Conservation (phyloP, 768 basidiomycete species). For the Erythrobasidium yunnanense region DNA sequence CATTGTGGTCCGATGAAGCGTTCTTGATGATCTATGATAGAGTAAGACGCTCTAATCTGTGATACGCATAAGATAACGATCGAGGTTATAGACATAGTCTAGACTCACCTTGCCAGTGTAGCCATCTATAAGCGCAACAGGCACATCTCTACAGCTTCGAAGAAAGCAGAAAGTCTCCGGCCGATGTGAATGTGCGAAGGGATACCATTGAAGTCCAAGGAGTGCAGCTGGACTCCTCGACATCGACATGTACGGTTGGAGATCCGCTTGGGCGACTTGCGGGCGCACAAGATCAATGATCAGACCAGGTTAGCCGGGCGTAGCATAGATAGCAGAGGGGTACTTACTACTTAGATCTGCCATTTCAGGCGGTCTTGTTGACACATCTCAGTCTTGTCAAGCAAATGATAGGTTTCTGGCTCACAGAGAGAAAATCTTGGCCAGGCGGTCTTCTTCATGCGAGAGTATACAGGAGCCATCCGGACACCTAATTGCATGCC, state of each 20-base stretch:
- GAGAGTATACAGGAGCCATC: constrained; percentile 61
- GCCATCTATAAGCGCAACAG: constrained; percentile 74
- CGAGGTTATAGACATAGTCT: background rate
- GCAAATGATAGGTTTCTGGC: constrained; percentile 32
- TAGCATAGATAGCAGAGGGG: background rate
- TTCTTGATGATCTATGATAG: constrained; percentile 87
- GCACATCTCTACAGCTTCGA: constrained; percentile 69
- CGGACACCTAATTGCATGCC: constrained; percentile 51
- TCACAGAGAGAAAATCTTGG: constrained; percentile 52
- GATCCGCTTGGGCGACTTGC: background rate
- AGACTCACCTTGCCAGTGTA: constrained; percentile 55
- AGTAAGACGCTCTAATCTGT: constrained; percentile 81
- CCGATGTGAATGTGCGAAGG: constrained; percentile 53
- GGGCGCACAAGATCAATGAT: background rate
- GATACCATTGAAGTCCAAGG: constrained; percentile 75
- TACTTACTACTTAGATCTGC: background rate
- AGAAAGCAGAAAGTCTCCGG: constrained; percentile 69
- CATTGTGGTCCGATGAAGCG: constrained; percentile 76
- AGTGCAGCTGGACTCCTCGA: constrained; percentile 56
- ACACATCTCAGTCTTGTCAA: background rate
- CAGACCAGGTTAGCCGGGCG: constrained; percentile 17
- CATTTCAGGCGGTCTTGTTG: background rate
- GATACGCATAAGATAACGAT: background rate
- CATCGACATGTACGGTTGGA: constrained; percentile 39
- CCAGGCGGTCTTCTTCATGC: constrained; percentile 59